Evolutionary conservation across 2,329 filamentous ascomycete genomes (phyloP).

Genomic region (Apiospora arundinis): DNA sequence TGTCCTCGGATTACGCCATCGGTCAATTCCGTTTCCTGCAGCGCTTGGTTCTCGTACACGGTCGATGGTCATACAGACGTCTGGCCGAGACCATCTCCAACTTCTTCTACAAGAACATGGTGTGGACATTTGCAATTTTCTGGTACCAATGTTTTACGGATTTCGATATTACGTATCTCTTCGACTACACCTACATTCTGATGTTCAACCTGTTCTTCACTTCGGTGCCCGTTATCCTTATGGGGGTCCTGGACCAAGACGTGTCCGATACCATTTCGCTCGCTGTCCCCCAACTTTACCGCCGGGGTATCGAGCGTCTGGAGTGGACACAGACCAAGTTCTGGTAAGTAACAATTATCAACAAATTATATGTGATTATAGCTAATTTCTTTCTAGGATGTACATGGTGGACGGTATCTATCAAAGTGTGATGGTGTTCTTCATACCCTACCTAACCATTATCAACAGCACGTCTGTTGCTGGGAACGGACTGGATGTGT

Average conservation of each 20-base stretch:
- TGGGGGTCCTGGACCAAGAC: constrained; percentile 97
- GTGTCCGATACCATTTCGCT: constrained; percentile 93
- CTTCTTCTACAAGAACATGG: constrained; percentile 99
- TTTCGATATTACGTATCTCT: constrained; percentile 95
- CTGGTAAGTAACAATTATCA: constrained; percentile 68
- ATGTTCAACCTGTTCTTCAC: constrained; percentile 98
- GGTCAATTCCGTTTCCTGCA: constrained; percentile 91
- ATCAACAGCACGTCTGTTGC: constrained; percentile 71
- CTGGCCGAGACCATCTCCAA: constrained; percentile 94
- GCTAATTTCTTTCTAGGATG: constrained; percentile 60
- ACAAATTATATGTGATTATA: background rate
- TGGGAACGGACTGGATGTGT: constrained; percentile 74
- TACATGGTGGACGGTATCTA: constrained; percentile 97
- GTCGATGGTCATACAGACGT: constrained; percentile 94
- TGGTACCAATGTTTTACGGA: constrained; percentile 97
- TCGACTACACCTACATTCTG: constrained; percentile 97
- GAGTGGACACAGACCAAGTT: constrained; percentile 98
- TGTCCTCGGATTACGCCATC: constrained; percentile 96
- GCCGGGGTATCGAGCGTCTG: constrained; percentile 90
- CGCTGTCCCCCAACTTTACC: constrained; percentile 93
- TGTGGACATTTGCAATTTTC: constrained; percentile 96
- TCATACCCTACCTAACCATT: constrained; percentile 86
- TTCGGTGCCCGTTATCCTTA: constrained; percentile 90
- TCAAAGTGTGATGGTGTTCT: constrained; percentile 93
- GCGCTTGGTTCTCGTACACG: constrained; percentile 85